Evolutionary conservation across 176 grass and related monocot species (phyloP).

Genomic region (Hyparrhenia diplandra): DNA sequence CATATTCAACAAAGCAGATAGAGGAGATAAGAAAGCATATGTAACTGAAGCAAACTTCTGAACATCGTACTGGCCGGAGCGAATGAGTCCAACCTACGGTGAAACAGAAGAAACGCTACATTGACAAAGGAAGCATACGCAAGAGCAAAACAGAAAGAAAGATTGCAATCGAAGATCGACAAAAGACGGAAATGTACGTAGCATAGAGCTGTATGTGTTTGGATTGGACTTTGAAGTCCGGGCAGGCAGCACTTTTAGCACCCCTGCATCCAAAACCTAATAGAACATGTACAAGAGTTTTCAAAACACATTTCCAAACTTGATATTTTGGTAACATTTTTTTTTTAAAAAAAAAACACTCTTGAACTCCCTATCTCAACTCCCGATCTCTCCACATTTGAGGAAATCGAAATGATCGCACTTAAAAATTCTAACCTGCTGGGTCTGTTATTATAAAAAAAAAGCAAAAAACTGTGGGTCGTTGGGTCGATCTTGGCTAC

Average conservation of each 20-base stretch:
- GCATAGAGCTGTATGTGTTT: background rate
- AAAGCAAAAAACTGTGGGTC: background rate
- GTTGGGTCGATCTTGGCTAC: background rate
- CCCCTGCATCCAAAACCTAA: background rate
- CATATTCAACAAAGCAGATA: background rate
- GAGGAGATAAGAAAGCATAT: background rate
- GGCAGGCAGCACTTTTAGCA: background rate
- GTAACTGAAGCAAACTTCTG: background rate
- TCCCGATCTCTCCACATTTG: background rate
- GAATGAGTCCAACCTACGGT: background rate
- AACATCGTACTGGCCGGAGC: background rate
- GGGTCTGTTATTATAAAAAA: no score
- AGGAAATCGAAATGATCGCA: background rate
- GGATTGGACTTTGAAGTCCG: no score
- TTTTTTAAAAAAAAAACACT: no score
- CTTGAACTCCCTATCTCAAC: background rate
- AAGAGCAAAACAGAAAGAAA: background rate
- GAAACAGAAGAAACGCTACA: background rate
- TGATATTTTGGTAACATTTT: background rate
- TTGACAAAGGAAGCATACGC: background rate
- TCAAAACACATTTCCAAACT: background rate
- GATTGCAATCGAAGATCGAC: background rate
- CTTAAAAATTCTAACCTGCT: no score
- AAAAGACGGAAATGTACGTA: background rate
- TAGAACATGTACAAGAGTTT: background rate